phyloP scores from a whole-genome alignment of 805 yeast species.

The Kregervanrija pseudodelftensis region DNA sequence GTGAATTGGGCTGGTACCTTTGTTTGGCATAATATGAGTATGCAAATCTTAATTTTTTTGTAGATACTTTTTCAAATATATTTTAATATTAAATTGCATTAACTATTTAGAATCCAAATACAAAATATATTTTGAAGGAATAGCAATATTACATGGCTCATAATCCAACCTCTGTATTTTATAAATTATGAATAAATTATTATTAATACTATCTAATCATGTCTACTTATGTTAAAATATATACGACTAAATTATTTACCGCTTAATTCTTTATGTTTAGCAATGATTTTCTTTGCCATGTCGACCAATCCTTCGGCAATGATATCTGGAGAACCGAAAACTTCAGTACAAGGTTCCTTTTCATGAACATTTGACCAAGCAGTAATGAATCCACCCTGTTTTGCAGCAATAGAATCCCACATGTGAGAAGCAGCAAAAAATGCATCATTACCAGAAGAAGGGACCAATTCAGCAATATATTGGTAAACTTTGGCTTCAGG shows the following conservation, averaged over 20 bases:
- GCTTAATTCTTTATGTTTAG: slow-evolving; percentile 9
- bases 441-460: slow-evolving; percentile 22
- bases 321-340: slow-evolving; percentile 26
- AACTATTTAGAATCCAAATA: too few species aligned
- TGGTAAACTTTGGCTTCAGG: slow-evolving; percentile 24
- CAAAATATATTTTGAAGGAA: too few species aligned
- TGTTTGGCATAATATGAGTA: slow-evolving; percentile 13
- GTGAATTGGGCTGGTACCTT: slow-evolving; percentile 28
- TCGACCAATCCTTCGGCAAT: slow-evolving; percentile 24
- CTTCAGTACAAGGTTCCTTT: slow-evolving; percentile 22
- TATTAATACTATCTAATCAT: too few species aligned
- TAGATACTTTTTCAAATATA: too few species aligned
- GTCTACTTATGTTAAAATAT: not conserved
- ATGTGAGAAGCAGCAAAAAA: slow-evolving; percentile 29
- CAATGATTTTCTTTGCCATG: slow-evolving; percentile 25
- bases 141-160: too few species aligned
- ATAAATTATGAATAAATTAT: too few species aligned
- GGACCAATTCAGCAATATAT: slow-evolving; percentile 20
- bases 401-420: slow-evolving; percentile 29
- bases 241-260: not conserved
- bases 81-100: too few species aligned
- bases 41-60: too few species aligned
- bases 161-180: too few species aligned
- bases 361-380: slow-evolving; percentile 28
- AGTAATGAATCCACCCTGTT: slow-evolving; percentile 24